These are phyloP conservation scores for Geotrichum restrictum DNA, from an alignment of 1,139 yeast genomes.

Conservation along the genomic window DNA sequence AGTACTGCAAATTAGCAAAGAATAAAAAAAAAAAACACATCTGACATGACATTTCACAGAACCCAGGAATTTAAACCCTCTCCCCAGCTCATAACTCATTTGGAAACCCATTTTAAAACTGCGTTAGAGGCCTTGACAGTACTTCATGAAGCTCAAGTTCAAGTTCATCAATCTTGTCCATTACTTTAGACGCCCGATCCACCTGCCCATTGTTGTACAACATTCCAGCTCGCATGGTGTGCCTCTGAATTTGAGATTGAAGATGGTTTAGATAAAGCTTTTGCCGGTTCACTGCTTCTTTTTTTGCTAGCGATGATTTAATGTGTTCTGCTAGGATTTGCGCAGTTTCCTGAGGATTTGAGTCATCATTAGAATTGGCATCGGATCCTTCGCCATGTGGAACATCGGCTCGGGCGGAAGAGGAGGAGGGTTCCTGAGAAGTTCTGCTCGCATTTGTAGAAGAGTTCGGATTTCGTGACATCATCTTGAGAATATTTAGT, in stretches of 20 bases:
- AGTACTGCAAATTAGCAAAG: no score
- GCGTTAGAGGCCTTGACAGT: slow-evolving; percentile 13
- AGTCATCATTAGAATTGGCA: slow-evolving; percentile 2
- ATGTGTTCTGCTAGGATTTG: slow-evolving; percentile 22
- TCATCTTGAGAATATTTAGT: slow-evolving; percentile 21
- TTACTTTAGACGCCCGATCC: slow-evolving; percentile 19
- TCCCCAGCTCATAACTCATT: not conserved
- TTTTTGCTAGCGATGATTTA: slow-evolving; percentile 20
- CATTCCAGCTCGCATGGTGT: slow-evolving; percentile 20
- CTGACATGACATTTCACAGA: not conserved
- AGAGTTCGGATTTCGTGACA: slow-evolving; percentile 16
- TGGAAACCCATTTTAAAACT: slow-evolving; percentile 4
- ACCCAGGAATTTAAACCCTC: not conserved
- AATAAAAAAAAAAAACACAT: no score
- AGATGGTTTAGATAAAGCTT: slow-evolving; percentile 18
- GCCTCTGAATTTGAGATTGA: slow-evolving; percentile 22
- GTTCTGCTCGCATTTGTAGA: not conserved
- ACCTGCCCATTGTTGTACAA: slow-evolving; percentile 22
- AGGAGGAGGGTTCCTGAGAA: not conserved
- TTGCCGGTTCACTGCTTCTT: slow-evolving; percentile 21
- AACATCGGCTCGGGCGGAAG: not conserved
- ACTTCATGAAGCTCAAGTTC: slow-evolving; percentile 21
- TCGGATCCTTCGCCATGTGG: not conserved
- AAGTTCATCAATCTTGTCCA: slow-evolving; percentile 22
- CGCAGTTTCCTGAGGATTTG: slow-evolving; percentile 19